These are phyloP conservation scores for Carex parvula DNA, from an alignment of 176 grass and related monocot genomes.

Conservation along the genomic window DNA sequence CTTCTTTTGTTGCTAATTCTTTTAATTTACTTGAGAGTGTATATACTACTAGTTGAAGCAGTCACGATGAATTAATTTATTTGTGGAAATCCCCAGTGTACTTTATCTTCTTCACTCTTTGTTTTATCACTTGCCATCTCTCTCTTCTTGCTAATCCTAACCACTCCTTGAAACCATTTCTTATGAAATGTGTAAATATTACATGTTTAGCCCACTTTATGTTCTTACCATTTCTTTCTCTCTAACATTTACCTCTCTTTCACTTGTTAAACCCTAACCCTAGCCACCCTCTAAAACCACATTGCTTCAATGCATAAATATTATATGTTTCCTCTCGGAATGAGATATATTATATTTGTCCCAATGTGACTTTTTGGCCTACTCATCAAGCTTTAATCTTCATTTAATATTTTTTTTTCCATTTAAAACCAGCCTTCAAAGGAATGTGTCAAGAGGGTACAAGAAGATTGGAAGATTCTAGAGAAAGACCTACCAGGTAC, in stretches of 20 bases:
- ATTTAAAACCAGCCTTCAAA: constrained; percentile 40
- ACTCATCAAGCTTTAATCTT: neutral
- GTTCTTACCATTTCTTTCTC: neutral
- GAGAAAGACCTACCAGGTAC: constrained; percentile 88
- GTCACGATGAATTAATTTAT: neutral
- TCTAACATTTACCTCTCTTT: neutral
- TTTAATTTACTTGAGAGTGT: neutral
- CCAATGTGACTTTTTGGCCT: neutral
- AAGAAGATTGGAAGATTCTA: constrained; percentile 79
- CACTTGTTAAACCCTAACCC: neutral
- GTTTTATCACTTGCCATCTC: neutral
- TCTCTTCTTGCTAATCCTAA: neutral
- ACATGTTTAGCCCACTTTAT: neutral
- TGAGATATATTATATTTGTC: neutral
- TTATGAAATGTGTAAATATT: neutral
- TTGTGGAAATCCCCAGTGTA: neutral
- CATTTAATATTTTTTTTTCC: neutral
- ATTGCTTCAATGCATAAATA: neutral
- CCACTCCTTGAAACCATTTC: neutral
- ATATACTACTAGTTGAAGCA: neutral
- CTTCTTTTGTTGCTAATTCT: neutral
- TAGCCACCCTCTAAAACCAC: neutral
- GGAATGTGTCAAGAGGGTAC: constrained; percentile 77
- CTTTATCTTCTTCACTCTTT: neutral
- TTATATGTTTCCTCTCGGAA: constrained; percentile 1